phyloP scores from a whole-genome alignment of 2,329 filamentous ascomycete species.

The Colletotrichum caudatum region DNA sequence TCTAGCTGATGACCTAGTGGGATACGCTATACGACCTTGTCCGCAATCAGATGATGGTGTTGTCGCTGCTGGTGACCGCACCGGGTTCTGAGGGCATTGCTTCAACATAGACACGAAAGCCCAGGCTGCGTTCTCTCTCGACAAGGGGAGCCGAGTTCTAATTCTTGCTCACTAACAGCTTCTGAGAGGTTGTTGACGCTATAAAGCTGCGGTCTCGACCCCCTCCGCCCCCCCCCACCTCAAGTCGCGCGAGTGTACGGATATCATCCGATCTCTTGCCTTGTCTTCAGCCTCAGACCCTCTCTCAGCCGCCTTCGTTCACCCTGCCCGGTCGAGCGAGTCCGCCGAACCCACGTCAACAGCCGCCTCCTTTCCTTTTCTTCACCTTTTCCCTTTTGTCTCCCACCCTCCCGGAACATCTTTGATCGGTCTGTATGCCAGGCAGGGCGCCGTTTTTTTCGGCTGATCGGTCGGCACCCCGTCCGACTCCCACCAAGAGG shows the following conservation, averaged over 20 bases:
- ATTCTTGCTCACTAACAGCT: neutral
- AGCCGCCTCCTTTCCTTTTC: neutral
- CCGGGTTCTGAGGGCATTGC: too few relatives aligned
- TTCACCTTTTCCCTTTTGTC: neutral
- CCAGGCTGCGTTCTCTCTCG: neutral
- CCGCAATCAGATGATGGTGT: too few relatives aligned
- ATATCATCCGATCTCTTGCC: slow-evolving; percentile 29
- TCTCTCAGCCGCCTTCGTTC: slow-evolving; percentile 1
- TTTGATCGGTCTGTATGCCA: slow-evolving; percentile 11
- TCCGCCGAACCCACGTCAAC: slow-evolving; percentile 2
- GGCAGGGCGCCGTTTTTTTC: neutral
- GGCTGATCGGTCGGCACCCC: slow-evolving; percentile 11
- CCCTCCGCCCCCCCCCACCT: neutral
- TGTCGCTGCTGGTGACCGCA: too few relatives aligned
- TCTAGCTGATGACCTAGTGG: too few relatives aligned
- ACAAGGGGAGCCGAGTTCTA: neutral
- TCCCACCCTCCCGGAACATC: slow-evolving; percentile 18
- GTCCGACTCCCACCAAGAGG: neutral
- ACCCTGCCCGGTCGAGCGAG: neutral
- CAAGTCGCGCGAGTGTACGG: slow-evolving; percentile 30
- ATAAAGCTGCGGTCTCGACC: too few relatives aligned
- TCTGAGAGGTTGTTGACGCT: too few relatives aligned
- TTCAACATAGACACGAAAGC: too few relatives aligned
- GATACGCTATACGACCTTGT: too few relatives aligned
- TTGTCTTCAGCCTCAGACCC: slow-evolving; percentile 19